Evolutionary conservation across 2,329 filamentous ascomycete genomes (phyloP).

Genomic region (Colletotrichum sublineola): DNA sequence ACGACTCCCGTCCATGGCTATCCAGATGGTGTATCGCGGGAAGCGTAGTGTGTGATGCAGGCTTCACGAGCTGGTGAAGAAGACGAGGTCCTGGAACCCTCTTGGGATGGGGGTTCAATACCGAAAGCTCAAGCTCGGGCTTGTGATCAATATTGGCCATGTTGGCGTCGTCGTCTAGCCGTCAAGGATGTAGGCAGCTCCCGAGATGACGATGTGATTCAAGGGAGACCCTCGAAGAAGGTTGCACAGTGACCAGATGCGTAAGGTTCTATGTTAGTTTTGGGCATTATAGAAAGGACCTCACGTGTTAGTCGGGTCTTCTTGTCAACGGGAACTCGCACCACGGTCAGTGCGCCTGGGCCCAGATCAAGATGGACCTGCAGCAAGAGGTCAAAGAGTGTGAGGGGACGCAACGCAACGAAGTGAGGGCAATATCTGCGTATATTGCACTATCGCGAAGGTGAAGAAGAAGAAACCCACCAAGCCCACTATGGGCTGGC

Average conservation of each 20-base stretch:
- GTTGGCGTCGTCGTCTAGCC: slow-evolving; percentile 16
- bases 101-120: slow-evolving; percentile 60
- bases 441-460: too few relatives aligned
- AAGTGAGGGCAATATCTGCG: too few relatives aligned
- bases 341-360: slow-evolving; percentile 31
- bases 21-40: slow-evolving; percentile 72
- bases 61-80: slow-evolving; percentile 71
- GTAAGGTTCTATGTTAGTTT: slow-evolving; percentile 12
- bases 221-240: neutral
- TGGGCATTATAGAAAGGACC: slow-evolving; percentile 20
- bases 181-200: slow-evolving; percentile 7
- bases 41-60: slow-evolving; percentile 48
- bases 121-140: slow-evolving; percentile 51
- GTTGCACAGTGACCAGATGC: slow-evolving; percentile 14
- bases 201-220: slow-evolving; percentile 1
- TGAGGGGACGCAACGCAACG: too few relatives aligned
- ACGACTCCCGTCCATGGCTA: slow-evolving; percentile 58
- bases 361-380: slow-evolving; percentile 37
- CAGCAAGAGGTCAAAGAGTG: slow-evolving; percentile 36
- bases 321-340: slow-evolving; percentile 33
- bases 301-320: slow-evolving; percentile 39
- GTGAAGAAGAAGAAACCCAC: too few relatives aligned
- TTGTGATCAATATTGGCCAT: slow-evolving; percentile 21
- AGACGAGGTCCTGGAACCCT: slow-evolving; percentile 59
- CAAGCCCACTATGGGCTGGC: too few relatives aligned